Percentiles rank a stretch among this genome's conserved stretches.
These are phyloP conservation scores for Saccharomyces hybrid DNA, from an alignment of 1,139 yeast genomes.

Conservation along the genomic window DNA sequence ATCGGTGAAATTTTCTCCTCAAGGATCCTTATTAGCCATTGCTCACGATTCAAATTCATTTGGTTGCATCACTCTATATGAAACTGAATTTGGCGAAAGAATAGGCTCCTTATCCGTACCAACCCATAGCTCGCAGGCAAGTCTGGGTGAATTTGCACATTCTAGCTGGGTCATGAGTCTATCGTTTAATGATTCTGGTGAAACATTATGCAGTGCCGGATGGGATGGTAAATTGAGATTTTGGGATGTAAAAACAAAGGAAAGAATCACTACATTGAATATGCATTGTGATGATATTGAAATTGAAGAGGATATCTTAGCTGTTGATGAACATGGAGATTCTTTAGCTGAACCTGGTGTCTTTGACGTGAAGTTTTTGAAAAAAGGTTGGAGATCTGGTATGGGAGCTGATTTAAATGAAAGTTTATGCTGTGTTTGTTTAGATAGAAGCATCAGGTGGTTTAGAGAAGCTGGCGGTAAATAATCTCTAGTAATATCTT, in stretches of 20 bases:
- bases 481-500: constrained; percentile 7
- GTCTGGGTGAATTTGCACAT: constrained; percentile 74
- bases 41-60: constrained; percentile 76
- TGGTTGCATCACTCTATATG: constrained; percentile 73
- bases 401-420: constrained; percentile 65
- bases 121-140: constrained; percentile 46
- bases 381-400: constrained; percentile 56
- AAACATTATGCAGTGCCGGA: constrained; percentile 65
- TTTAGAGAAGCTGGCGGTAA: constrained; percentile 90
- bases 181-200: constrained; percentile 73
- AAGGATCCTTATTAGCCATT: constrained; percentile 67
- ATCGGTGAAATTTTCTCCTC: constrained; percentile 66
- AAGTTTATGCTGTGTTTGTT: constrained; percentile 78
- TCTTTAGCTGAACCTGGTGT: constrained; percentile 40
- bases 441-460: constrained; percentile 88
- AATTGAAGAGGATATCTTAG: constrained; percentile 41
- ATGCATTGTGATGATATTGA: constrained; percentile 59
- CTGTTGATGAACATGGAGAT: constrained; percentile 32
- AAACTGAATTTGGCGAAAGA: constrained; percentile 80
- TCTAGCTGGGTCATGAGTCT: constrained; percentile 81
- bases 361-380: constrained; percentile 52
- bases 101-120: constrained; percentile 67
- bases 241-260: constrained; percentile 79
- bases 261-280: constrained; percentile 66
- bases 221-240: constrained; percentile 75